Evolutionary conservation across 306 rosid species (phyloP).

Genomic region (Quercus bicolor): DNA sequence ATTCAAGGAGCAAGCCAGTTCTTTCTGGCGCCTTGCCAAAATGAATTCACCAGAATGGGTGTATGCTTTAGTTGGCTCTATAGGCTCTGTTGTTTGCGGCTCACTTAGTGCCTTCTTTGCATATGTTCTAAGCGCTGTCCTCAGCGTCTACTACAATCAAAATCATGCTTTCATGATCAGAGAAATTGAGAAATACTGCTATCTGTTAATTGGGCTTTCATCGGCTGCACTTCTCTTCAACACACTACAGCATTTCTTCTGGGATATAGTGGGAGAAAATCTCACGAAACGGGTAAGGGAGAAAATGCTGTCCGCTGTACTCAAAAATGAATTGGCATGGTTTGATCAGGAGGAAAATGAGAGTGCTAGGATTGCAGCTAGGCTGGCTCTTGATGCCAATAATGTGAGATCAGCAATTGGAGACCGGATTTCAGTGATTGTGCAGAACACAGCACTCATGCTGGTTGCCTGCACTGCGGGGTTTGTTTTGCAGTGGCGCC

Average conservation of each 20-base stretch:
- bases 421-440: conserved; percentile 87
- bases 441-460: conserved; percentile 92
- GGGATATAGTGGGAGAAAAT: conserved; percentile 95
- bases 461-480: conserved; percentile 93
- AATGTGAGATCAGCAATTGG: conserved; percentile 94
- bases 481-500: conserved; percentile 94
- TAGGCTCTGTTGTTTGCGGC: conserved; percentile 92
- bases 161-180: conserved; percentile 66
- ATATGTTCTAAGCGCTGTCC: conserved; percentile 83
- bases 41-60: conserved; percentile 99
- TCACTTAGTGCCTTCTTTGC: conserved; percentile 97
- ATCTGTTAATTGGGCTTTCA: conserved; percentile 84
- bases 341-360: conserved; percentile 92
- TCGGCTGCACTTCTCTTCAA: conserved; percentile 90
- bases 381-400: conserved; percentile 91
- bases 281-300: conserved; percentile 89
- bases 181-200: conserved; percentile 77
- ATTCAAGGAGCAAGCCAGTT: conserved; percentile 93
- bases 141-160: conserved; percentile 81
- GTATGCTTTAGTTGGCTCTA: conserved; percentile 79
- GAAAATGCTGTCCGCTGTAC: conserved; percentile 71
- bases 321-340: conserved; percentile 95
- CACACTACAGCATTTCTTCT: conserved; percentile 89
- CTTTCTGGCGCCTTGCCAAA: conserved; percentile 97
- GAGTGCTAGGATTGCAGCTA: conserved; percentile 78